phyloP scores from a whole-genome alignment of 306 rosid species.

The Dryas octopetala region DNA sequence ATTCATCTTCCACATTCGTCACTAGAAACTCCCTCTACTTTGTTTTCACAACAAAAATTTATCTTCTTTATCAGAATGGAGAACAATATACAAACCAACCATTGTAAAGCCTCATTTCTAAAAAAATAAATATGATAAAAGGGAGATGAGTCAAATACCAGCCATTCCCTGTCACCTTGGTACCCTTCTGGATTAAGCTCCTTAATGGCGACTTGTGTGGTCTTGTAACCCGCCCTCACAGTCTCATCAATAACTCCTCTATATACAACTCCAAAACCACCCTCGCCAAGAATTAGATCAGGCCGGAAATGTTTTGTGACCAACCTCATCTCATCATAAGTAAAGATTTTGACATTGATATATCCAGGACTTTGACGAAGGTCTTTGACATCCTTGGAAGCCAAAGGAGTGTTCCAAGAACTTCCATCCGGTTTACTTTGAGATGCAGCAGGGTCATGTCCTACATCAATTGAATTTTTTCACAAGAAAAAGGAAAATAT shows the following conservation, averaged over 20 bases:
- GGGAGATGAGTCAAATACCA: constrained; percentile 42
- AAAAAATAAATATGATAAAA: constrained; percentile 11
- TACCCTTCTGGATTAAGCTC: constrained; percentile 96
- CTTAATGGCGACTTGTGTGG: constrained; percentile 79
- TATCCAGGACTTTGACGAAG: constrained; percentile 67
- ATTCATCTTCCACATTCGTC: not conserved
- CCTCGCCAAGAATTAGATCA: constrained; percentile 84
- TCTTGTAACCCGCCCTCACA: constrained; percentile 60
- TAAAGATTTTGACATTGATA: constrained; percentile 67
- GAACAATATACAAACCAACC: not conserved
- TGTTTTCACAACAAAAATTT: not conserved
- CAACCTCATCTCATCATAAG: constrained; percentile 66
- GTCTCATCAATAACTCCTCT: constrained; percentile 76
- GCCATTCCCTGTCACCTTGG: constrained; percentile 99
- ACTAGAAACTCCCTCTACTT: not conserved
- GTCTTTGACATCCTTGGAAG: constrained; percentile 64
- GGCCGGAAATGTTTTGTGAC: constrained; percentile 84
- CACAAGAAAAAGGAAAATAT: not conserved
- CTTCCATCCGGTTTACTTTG: constrained; percentile 19
- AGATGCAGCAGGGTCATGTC: constrained; percentile 36
- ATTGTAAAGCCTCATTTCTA: constrained; percentile 6
- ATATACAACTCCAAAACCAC: constrained; percentile 96
- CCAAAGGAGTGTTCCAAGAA: constrained; percentile 27
- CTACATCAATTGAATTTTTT: constrained; percentile 29
- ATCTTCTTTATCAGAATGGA: not conserved